phyloP scores from a whole-genome alignment of 2,329 filamentous ascomycete species.

The Sporothrix pallida region DNA sequence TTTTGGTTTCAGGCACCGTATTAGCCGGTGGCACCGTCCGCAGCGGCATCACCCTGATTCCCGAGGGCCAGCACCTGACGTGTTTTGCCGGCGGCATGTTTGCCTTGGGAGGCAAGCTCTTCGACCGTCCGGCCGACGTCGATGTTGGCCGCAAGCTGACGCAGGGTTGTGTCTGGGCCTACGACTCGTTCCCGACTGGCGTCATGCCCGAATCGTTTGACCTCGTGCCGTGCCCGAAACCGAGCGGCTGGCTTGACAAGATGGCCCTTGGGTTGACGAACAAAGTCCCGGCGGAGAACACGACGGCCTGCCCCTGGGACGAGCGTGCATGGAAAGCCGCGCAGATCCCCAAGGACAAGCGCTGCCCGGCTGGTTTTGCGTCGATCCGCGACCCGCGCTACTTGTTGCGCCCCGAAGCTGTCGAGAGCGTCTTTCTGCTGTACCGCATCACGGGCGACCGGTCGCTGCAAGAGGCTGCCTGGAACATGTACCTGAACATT shows the following conservation, averaged over 20 bases:
- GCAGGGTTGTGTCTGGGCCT: constrained; percentile 64
- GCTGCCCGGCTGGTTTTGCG: constrained; percentile 41
- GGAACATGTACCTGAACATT: constrained; percentile 78
- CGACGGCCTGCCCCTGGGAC: constrained; percentile 45
- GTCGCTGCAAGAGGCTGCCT: constrained; percentile 75
- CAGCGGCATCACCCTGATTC: constrained; percentile 40
- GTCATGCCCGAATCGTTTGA: constrained; percentile 64
- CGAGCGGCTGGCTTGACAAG: constrained; percentile 24
- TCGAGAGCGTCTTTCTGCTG: constrained; percentile 78
- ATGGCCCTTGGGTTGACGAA: constrained; percentile 36
- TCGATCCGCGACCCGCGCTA: constrained; percentile 50
- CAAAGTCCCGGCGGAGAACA: neutral
- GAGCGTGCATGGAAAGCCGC: constrained; percentile 44
- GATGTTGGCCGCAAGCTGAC: constrained; percentile 55
- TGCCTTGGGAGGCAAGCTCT: constrained; percentile 52
- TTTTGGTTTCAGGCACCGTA: constrained; percentile 63
- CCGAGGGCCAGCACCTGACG: constrained; percentile 51
- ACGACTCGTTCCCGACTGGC: constrained; percentile 58
- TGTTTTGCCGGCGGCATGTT: constrained; percentile 59
- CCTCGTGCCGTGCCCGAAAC: constrained; percentile 51
- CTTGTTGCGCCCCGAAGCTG: constrained; percentile 70
- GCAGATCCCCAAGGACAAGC: constrained; percentile 34
- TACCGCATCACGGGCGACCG: constrained; percentile 77
- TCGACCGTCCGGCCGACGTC: constrained; percentile 54
- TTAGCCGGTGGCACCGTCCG: constrained; percentile 35